Conservation (phyloP, 208 protist species). For the Herpetomonas muscarum region DNA sequence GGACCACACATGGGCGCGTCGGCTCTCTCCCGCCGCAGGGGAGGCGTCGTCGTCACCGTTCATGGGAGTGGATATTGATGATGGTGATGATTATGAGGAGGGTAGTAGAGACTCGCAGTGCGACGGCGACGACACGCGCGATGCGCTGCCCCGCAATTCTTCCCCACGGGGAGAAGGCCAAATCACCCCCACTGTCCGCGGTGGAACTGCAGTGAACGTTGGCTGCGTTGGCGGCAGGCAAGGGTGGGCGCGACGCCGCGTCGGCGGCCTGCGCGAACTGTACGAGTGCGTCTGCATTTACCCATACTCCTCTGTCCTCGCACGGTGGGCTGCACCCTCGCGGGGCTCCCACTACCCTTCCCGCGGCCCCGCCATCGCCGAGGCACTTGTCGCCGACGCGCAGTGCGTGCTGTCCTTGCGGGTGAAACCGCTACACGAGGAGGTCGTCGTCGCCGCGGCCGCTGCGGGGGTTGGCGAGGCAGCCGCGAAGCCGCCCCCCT, state of each 20-base stretch:
- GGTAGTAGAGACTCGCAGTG: too few relatives aligned
- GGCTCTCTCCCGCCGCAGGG: neutral
- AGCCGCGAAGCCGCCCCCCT: neutral
- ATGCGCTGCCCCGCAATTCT: too few relatives aligned
- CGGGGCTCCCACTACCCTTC: neutral
- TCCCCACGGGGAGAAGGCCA: too few relatives aligned
- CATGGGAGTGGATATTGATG: too few relatives aligned
- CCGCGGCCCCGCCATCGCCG: neutral
- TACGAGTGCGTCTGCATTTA: too few relatives aligned
- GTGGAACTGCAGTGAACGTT: too few relatives aligned
- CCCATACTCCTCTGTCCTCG: too few relatives aligned
- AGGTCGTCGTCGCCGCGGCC: neutral
- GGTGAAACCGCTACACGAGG: neutral
- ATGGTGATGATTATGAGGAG: too few relatives aligned
- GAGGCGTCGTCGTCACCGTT: neutral
- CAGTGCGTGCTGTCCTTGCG: neutral
- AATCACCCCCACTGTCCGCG: too few relatives aligned
- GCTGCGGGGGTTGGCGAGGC: neutral
- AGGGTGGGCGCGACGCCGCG: too few relatives aligned
- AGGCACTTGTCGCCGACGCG: neutral
- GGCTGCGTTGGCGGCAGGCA: too few relatives aligned
- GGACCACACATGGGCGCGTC: constrained; percentile 6
- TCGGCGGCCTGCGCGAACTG: constrained; percentile 8
- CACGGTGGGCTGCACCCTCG: neutral
- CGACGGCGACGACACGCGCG: too few relatives aligned